phyloP scores from a whole-genome alignment of 169 alveolate species.

The Plasmodium fragile region DNA sequence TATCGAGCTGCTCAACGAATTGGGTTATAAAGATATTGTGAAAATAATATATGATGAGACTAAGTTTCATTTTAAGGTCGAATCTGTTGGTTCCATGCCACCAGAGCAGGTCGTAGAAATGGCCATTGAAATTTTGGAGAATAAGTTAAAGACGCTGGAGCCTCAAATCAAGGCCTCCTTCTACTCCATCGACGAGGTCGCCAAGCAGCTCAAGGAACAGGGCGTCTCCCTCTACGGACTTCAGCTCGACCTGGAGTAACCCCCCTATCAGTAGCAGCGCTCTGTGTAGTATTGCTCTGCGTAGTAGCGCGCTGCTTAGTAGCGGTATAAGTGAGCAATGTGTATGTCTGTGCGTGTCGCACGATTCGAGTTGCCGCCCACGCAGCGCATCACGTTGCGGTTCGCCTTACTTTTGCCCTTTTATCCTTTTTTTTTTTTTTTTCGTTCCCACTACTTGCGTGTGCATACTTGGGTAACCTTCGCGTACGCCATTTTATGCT shows the following conservation, averaged over 20 bases:
- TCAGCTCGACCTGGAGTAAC: constrained; percentile 57
- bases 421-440: not conserved
- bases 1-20: constrained; percentile 78
- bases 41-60: constrained; percentile 84
- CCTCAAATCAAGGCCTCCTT: constrained; percentile 74
- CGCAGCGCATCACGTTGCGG: not conserved
- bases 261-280: too few relatives aligned
- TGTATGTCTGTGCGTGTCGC: not conserved
- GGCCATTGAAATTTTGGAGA: constrained; percentile 90
- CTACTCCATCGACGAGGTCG: constrained; percentile 70
- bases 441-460: not conserved
- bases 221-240: constrained; percentile 73
- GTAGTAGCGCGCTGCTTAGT: too few relatives aligned
- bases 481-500: not conserved
- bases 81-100: constrained; percentile 94
- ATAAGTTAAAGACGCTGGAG: constrained; percentile 80
- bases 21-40: constrained; percentile 83
- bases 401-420: not conserved
- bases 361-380: not conserved
- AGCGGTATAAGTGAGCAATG: not conserved
- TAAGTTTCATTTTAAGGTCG: constrained; percentile 85
- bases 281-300: too few relatives aligned
- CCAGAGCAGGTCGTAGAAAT: constrained; percentile 94
- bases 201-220: constrained; percentile 70
- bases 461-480: not conserved